Percentiles rank a stretch among this genome's conserved stretches.
These are phyloP conservation scores for Aquilaria agallochum DNA, from an alignment of 441 rosid species.

Conservation along the genomic window DNA sequence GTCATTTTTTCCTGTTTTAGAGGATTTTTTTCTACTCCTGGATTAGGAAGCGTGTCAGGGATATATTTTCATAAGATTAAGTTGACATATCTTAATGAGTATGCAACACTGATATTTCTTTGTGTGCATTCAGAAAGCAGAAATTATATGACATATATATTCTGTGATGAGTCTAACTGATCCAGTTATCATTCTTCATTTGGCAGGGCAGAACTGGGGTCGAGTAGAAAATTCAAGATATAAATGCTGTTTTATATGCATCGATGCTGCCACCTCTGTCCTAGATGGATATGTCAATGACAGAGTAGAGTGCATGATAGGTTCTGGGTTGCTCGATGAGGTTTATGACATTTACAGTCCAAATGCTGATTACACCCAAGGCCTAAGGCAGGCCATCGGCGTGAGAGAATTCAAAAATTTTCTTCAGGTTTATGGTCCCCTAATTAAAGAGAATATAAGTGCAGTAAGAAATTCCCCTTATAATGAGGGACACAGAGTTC, in stretches of 20 bases:
- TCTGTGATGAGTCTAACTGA: too few relatives aligned
- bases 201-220: conserved; percentile 99
- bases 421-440: conserved; percentile 30
- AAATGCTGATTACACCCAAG: conserved; percentile 72
- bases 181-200: conserved; percentile 23
- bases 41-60: too few relatives aligned
- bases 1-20: too few relatives aligned
- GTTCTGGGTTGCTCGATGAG: conserved; percentile 72
- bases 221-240: conserved; percentile 49
- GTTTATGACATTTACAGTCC: conserved; percentile 63
- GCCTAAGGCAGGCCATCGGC: conserved; percentile 83
- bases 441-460: conserved; percentile 36
- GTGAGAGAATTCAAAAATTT: conserved; percentile 73
- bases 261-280: conserved; percentile 55
- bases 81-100: too few relatives aligned
- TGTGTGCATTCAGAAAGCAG: too few relatives aligned
- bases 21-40: too few relatives aligned
- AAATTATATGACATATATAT: too few relatives aligned
- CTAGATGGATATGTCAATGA: conserved; percentile 71
- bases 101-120: too few relatives aligned
- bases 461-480: conserved; percentile 32
- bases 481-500: conserved; percentile 34
- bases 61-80: too few relatives aligned
- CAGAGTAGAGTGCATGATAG: conserved; percentile 84
- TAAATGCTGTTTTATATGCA: conserved; percentile 70